Evolutionary conservation across 768 basidiomycete genomes (phyloP), one percentile per base, ranked within the genome.

Genomic region (Strobilomyces dryophilus): DNA sequence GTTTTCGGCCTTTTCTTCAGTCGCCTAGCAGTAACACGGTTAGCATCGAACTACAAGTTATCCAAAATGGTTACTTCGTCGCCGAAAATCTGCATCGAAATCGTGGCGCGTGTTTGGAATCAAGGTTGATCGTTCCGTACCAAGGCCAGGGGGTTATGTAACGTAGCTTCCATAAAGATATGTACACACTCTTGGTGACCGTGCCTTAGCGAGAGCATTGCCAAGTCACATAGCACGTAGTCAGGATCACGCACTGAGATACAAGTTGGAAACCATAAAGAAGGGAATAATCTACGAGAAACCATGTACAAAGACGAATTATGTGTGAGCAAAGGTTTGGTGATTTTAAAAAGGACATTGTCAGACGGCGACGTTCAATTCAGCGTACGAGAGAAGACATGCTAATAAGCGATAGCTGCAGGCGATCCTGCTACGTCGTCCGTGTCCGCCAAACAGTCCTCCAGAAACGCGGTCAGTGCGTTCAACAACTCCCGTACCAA

Each of bases 1-100:
- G 79, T 94, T 92, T 76, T 98, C 95, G 18, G 93, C 94, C 69
- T 93, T 90, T 74, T 98, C 95, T 74, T 98, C 88, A 8, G 87
- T 89, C 35, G 89, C 88, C 87, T 89, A 60, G 17, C 39, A 18
- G 53, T 41, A 47, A 52, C n/a, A 5, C 4, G 29, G 49, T 59
- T 36, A 52, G 51, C 10, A 37, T 54, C 39, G 44, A 36, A 34
- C 20, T 20, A 14, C 1, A 5, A 6, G 7, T 29, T 20, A 21
- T 24, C 1, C 9, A 24, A 42, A 51, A 5, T 14, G 42, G 55
- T 52, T 59, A 82, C 85, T 73, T 86, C 82, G 56, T 83, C 71
- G 34, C 80, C 76, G 60, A 88, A 85, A 60, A 88, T 88, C 66
- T 85, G 83, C 75, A 85, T 77, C 32, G 85, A 83, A 49, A 57